Conservation (phyloP, 163 green algal species). For the Scenedesmus sp. region DNA sequence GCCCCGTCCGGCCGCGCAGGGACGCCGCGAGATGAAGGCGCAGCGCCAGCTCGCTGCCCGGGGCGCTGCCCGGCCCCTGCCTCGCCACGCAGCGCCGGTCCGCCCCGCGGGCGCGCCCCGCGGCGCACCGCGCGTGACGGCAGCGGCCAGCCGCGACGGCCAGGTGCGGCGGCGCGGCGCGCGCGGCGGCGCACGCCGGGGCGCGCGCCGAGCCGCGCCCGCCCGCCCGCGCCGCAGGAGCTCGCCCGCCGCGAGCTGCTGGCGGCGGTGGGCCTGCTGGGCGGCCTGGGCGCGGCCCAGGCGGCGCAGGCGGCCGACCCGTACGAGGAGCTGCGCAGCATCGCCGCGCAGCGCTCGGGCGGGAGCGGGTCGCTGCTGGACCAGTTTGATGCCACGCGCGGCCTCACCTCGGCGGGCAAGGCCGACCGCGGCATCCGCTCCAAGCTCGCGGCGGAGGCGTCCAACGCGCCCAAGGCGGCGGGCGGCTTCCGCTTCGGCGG, state of each 20-base stretch:
- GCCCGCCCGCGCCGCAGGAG: too few relatives aligned
- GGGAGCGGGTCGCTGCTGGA: conserved; percentile 30
- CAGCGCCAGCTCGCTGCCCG: too few relatives aligned
- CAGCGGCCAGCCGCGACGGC: too few relatives aligned
- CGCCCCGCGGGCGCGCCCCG: too few relatives aligned
- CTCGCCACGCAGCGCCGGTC: too few relatives aligned
- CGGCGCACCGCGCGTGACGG: too few relatives aligned
- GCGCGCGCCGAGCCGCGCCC: too few relatives aligned
- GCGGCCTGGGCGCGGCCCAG: neutral
- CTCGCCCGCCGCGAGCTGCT: neutral
- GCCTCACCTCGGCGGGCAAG: neutral
- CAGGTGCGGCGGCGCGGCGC: too few relatives aligned
- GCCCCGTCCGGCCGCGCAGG: too few relatives aligned
- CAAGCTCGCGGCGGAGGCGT: conserved; percentile 23
- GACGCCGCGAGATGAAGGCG: too few relatives aligned
- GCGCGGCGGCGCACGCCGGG: too few relatives aligned
- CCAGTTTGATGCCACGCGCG: neutral
- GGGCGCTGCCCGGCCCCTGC: too few relatives aligned
- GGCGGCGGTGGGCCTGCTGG: conserved; percentile 11
- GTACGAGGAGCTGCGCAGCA: conserved; percentile 26
- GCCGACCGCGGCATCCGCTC: conserved; percentile 23
- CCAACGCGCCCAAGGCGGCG: conserved; percentile 1
- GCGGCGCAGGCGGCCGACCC: conserved; percentile 5
- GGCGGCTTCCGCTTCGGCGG: neutral
- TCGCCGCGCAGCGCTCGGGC: conserved; percentile 2